Base-by-base conservation (phyloP, 257 asterid genomes). In the Solanum tarapatanum region DNA sequence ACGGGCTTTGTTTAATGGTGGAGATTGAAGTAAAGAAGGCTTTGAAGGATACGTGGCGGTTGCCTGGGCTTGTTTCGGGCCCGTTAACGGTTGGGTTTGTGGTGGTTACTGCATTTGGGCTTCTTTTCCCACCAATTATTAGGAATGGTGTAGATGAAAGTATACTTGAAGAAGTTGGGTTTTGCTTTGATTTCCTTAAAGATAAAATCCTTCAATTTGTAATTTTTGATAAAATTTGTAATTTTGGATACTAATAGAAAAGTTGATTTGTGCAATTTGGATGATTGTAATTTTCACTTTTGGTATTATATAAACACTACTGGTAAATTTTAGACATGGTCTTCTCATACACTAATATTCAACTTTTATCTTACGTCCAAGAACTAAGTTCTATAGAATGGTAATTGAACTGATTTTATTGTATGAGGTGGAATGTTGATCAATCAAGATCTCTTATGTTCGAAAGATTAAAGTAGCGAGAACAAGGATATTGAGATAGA, bases 121-220 rank as follows among this genome's bases (percentile, higher is more conserved):
- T 94, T 88, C 95, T 94, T 70, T 94, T 94, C 5, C 98, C 98
- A 1, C 98, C 93, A 83, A 1, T 94, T 80, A 75, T 87, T 23
- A 87, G 94, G 89, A 89, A 51, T 84, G 92, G 91, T 26, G 36
- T 89, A n/a, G 96, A 92, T 60, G 8, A 24, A 0, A 92, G 43
- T 82, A 90, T 92, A 8, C 88, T 92, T 33, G 87, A 90, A 10
- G 98, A 95, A 88, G 89, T 89, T 45, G 68, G 39, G 55, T 3
- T 39, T 76, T 89, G 75, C 24, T 76, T 28, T 8, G 88, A 76
- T 23, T 60, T 87, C 3, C 7, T 87, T 16, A 84, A 64, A 66
- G 37, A 12, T 5, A 84, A 84, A 64, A 68, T 84, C 30, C 28
- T 80, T 66, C 80, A 39, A 17, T 37, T 80, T 45, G 41, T 45